A percentile compares a stretch with the other conserved stretches of the same genome.
Conservation (phyloP, 176 grass and related monocot species). For the Cocos nucifera region DNA sequence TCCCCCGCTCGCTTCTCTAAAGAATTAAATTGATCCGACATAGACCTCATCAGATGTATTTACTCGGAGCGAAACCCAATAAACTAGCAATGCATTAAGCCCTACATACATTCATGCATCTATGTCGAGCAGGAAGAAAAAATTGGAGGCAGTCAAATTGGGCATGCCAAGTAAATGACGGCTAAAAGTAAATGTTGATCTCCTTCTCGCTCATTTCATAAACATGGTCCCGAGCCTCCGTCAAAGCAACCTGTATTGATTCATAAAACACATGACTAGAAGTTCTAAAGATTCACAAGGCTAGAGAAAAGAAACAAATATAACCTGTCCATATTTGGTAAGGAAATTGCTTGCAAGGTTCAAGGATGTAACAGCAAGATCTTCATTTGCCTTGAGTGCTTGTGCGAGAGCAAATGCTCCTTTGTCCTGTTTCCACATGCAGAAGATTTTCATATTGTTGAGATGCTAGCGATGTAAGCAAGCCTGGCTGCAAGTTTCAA, state of each 20-base stretch:
- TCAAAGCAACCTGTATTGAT: conserved; percentile 72
- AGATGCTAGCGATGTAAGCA: too few species aligned
- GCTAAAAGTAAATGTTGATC: conserved; percentile 90
- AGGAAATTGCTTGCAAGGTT: conserved; percentile 85
- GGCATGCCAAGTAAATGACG: not conserved
- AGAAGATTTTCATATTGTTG: too few species aligned
- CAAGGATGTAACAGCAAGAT: conserved; percentile 68
- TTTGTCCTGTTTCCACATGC: conserved; percentile 43
- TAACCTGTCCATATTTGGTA: conserved; percentile 90
- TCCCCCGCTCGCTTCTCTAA: too few species aligned
- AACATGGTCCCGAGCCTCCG: conserved; percentile 75
- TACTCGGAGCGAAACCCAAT: too few species aligned
- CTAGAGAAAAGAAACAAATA: conserved; percentile 12
- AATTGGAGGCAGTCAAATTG: too few species aligned
- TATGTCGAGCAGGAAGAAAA: too few species aligned
- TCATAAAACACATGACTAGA: conserved; percentile 13
- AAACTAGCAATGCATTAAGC: too few species aligned
- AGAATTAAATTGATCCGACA: too few species aligned
- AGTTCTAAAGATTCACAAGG: conserved; percentile 13
- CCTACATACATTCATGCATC: too few species aligned
- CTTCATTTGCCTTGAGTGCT: conserved; percentile 92
- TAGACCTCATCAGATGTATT: too few species aligned
- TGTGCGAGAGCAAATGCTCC: conserved; percentile 86
- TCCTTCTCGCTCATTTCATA: conserved; percentile 87
- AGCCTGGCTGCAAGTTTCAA: not conserved